Evolutionary conservation across 257 asterid genomes (phyloP), one percentile per base, ranked within the genome.

Genomic region (Buddleja alternifolia): DNA sequence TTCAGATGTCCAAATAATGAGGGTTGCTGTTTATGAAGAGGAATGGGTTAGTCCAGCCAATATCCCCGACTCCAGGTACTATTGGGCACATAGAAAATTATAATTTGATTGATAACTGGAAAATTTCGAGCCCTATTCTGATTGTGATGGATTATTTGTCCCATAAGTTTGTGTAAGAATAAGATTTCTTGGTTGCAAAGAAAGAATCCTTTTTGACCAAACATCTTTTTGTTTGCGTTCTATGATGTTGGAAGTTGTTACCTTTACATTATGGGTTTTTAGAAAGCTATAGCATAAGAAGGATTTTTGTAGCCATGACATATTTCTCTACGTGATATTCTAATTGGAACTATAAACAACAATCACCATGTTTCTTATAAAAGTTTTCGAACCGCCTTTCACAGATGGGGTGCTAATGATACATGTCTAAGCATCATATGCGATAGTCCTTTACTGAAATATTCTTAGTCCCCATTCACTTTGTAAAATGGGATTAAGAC

Each of bases 11-110:
- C 97, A 88, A 75, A 94, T 88, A 69, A 73, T 94, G 95, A 89
- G 99, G 77, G 82, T 94, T 74, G 97, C 97, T 75, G 90, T 85
- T 71, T 91, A 89, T 71, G 99, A 94, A 83, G 99, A 94, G 70
- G 95, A 91, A 72, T 94, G 97, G 99, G 90, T 74, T 40, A 82
- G 93, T 73, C 96, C 96, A 24, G 82, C 97, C 70, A 81, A 77
- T 83, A 82, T 91, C 75, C 81, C 96, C 54, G 87, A 84, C 61
- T 40, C 86, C 72, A 86, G 97, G 99, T 91, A 84, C 37, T 52
- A 14, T 48, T 11, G 8, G 47, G 62, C 67, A 17, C 64, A 39
- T 53, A 40, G 10, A 70, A 70, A 19, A 14, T 14, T 10, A 48
- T 39, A 37, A 10, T 32, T 40, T 56, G n/a, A 61, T 11, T 51